A percentile compares a stretch with the other conserved stretches of the same genome.
These are phyloP conservation scores for Cyberlindnera maclurae DNA, from an alignment of 805 yeast species.

Conservation along the genomic window DNA sequence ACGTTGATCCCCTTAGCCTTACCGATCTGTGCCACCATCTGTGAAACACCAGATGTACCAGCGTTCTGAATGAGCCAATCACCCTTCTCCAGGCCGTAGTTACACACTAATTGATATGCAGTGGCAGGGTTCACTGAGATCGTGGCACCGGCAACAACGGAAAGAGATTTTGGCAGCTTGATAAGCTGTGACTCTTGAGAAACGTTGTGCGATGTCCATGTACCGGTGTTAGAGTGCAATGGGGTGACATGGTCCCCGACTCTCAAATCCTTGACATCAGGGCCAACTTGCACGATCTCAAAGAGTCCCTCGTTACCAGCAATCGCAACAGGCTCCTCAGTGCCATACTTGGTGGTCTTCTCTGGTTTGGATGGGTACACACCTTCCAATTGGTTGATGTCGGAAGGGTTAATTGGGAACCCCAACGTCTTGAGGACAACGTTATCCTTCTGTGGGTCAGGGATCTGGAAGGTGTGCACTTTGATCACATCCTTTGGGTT, in stretches of 20 bases:
- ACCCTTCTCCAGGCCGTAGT: constrained; percentile 38
- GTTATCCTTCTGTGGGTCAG: constrained; percentile 37
- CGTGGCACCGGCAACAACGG: constrained; percentile 70
- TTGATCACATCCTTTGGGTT: constrained; percentile 50
- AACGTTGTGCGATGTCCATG: constrained; percentile 83
- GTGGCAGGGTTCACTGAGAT: constrained; percentile 89
- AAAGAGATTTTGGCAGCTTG: constrained; percentile 43
- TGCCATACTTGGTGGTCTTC: constrained; percentile 42
- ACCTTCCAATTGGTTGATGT: constrained; percentile 77
- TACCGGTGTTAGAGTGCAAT: constrained; percentile 69
- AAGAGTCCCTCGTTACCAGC: constrained; percentile 95
- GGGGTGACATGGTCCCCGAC: constrained; percentile 91
- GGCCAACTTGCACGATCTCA: constrained; percentile 71
- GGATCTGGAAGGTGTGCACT: constrained; percentile 45
- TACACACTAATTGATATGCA: constrained; percentile 80
- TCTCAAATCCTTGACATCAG: constrained; percentile 37
- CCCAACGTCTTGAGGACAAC: constrained; percentile 67
- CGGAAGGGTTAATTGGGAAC: constrained; percentile 87
- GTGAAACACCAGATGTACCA: constrained; percentile 92
- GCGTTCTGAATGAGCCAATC: constrained; percentile 97
- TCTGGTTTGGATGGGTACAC: constrained; percentile 76
- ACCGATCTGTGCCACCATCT: constrained; percentile 85
- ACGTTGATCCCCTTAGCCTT: constrained; percentile 73
- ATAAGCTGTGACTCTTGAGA: constrained; percentile 46
- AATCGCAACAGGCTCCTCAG: constrained; percentile 64